phyloP scores from a whole-genome alignment of 805 yeast genomes.

The Ogataea salicorniae region DNA sequence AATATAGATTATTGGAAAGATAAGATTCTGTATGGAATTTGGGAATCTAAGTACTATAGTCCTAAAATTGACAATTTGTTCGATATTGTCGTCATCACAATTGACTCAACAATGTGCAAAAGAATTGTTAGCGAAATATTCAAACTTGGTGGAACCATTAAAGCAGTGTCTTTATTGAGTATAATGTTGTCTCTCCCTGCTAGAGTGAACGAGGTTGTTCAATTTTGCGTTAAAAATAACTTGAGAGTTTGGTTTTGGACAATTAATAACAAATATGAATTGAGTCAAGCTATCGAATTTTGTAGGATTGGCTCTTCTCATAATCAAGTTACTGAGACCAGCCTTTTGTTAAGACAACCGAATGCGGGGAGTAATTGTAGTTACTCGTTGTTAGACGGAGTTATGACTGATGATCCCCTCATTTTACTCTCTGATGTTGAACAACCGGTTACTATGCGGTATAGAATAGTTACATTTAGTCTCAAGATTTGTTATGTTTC shows the following conservation, averaged over 20 bases:
- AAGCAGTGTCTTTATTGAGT: conserved; percentile 20
- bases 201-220: conserved; percentile 13
- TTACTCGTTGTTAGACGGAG: conserved; percentile 6
- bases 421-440: conserved; percentile 1
- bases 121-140: conserved; percentile 18
- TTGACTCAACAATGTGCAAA: conserved; percentile 21
- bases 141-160: conserved; percentile 14
- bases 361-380: not conserved
- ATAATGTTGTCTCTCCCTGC: conserved; percentile 19
- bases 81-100: conserved; percentile 28
- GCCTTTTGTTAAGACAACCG: not conserved
- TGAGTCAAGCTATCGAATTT: conserved; percentile 12
- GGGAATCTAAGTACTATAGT: conserved; percentile 29
- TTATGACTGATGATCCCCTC: conserved; percentile 18
- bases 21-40: conserved; percentile 33
- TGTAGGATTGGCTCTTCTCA: conserved; percentile 19
- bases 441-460: conserved; percentile 3
- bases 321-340: conserved; percentile 14
- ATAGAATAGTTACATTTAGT: conserved; percentile 10
- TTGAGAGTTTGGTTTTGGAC: conserved; percentile 35
- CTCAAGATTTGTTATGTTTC: conserved; percentile 11
- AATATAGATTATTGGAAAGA: conserved; percentile 29
- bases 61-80: conserved; percentile 22
- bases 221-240: conserved; percentile 14
- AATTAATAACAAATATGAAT: conserved; percentile 24